phyloP scores from a whole-genome alignment of 306 rosid genomes.

The Phaseolus lunatus region DNA sequence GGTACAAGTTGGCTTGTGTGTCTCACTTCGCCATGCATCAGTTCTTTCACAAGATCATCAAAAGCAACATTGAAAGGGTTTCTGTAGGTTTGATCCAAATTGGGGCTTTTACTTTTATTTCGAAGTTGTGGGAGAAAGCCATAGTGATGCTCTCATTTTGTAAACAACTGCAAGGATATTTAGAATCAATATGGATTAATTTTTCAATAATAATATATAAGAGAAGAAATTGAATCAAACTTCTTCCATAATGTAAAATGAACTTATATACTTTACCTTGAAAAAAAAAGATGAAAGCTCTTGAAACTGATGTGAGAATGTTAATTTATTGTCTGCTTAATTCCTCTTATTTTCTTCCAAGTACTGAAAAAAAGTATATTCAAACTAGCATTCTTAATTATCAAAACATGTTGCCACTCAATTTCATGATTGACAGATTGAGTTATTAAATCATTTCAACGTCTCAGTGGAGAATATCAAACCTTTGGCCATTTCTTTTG shows the following conservation, averaged over 20 bases:
- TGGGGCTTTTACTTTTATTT: background rate
- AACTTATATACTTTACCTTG: background rate
- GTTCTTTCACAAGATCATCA: conserved; percentile 18
- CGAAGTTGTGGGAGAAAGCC: background rate
- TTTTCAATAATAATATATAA: background rate
- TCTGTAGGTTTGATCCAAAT: conserved; percentile 1
- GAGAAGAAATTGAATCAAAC: background rate
- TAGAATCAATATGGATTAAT: background rate
- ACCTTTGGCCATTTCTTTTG: conserved; percentile 30
- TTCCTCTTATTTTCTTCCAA: background rate
- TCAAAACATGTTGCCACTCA: conserved; percentile 19
- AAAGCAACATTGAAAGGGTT: background rate
- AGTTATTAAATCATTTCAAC: conserved; percentile 36
- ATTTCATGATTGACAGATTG: conserved; percentile 36
- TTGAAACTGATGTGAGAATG: background rate
- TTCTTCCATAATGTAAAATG: background rate
- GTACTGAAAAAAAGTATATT: background rate
- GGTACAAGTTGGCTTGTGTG: background rate
- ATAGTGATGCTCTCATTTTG: conserved; percentile 31
- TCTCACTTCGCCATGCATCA: background rate
- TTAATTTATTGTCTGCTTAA: background rate
- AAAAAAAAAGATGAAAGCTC: background rate
- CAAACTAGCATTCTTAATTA: conserved; percentile 23
- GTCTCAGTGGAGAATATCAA: conserved; percentile 46
- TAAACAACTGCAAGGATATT: background rate